Conservation (phyloP, 73 alveolate genomes). For the Urostyla sp. region DNA sequence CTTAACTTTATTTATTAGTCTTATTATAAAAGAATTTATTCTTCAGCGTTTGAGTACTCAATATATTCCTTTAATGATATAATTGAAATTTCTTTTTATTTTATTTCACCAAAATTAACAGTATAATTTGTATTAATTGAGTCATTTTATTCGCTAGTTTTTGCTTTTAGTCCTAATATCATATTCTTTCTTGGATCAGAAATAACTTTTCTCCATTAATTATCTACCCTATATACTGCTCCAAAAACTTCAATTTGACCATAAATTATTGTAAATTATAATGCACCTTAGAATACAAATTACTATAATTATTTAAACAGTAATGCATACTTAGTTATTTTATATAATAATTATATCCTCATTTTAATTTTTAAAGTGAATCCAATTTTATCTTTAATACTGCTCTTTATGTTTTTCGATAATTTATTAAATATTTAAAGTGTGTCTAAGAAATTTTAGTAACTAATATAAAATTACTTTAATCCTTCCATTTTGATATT, state of each 20-base stretch:
- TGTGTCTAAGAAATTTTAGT: no score
- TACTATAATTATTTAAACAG: not conserved
- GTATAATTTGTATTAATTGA: not conserved
- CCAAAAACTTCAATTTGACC: not conserved
- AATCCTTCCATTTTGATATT: no score
- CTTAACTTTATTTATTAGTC: not conserved
- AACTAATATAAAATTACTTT: no score
- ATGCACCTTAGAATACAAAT: conserved; percentile 7
- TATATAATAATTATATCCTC: not conserved
- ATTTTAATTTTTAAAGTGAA: not conserved
- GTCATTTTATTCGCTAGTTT: not conserved
- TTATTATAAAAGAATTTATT: not conserved
- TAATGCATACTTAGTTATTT: not conserved
- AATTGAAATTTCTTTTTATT: not conserved
- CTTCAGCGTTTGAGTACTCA: not conserved
- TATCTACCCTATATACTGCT: not conserved
- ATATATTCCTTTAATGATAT: conserved; percentile 33
- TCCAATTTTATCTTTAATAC: no score
- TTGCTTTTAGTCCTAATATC: not conserved
- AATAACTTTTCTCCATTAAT: conserved; percentile 1
- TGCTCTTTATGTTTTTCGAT: no score
- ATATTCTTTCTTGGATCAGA: conserved; percentile 30
- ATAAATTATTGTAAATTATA: not conserved
- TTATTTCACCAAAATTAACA: not conserved
- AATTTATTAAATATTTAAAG: no score